A percentile compares a stretch with the other conserved stretches of the same genome.
Conservation (phyloP, 2,329 filamentous ascomycete genomes). For the Drechslerella coelobrocha region DNA sequence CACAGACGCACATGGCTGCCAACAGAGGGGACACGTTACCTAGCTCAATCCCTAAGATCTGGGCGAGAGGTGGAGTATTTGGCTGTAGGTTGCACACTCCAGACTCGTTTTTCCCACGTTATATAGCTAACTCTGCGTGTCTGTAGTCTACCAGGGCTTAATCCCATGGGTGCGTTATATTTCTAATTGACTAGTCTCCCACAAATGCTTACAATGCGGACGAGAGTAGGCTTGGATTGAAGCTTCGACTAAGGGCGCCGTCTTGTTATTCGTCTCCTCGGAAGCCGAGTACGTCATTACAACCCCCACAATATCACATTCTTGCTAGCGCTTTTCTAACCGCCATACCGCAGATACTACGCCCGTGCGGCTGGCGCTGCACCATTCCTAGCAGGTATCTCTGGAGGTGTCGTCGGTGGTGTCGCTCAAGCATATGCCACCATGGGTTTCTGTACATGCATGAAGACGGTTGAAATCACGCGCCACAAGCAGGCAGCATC, state of each 20-base stretch:
- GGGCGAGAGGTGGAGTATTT: conserved; percentile 88
- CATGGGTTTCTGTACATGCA: conserved; percentile 99
- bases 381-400: conserved; percentile 87
- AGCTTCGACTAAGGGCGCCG: conserved; percentile 98
- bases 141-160: conserved; percentile 94
- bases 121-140: conserved; percentile 19
- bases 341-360: conserved; percentile 67
- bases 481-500: conserved; percentile 90
- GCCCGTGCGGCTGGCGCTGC: conserved; percentile 81
- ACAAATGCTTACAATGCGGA: conserved; percentile 33
- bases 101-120: not conserved
- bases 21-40: conserved; percentile 88
- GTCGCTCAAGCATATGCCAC: conserved; percentile 98
- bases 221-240: conserved; percentile 87
- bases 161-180: conserved; percentile 75
- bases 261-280: conserved; percentile 97
- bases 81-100: conserved; percentile 78
- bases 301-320: not conserved
- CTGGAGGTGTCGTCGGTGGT: conserved; percentile 89
- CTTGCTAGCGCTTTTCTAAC: conserved; percentile 9
- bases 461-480: conserved; percentile 99
- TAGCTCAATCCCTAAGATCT: conserved; percentile 82
- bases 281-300: conserved; percentile 73
- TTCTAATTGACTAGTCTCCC: not conserved
- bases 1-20: conserved; percentile 94